These are phyloP conservation scores for Populus trichocarpa DNA, from an alignment of 441 rosid genomes.

Conservation along the genomic window DNA sequence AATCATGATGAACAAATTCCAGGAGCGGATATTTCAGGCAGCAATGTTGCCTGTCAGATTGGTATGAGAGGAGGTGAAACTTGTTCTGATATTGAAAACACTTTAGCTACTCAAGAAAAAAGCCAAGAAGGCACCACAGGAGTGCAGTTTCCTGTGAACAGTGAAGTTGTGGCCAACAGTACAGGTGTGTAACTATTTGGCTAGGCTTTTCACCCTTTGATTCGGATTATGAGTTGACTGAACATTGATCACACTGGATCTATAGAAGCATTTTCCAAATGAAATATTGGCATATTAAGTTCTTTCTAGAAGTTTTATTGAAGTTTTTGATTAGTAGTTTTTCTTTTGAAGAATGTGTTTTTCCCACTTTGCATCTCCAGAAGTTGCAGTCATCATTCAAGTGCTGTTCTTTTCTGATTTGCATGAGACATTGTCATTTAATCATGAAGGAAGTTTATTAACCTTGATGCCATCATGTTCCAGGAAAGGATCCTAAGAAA, in stretches of 20 bases:
- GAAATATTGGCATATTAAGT: background rate
- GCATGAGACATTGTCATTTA: slow-evolving; percentile 6
- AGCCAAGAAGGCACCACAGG: slow-evolving; percentile 15
- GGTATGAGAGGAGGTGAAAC: slow-evolving; percentile 18
- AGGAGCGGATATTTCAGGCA: slow-evolving; percentile 12
- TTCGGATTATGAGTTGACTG: background rate
- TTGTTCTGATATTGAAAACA: slow-evolving; percentile 15
- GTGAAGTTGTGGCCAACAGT: slow-evolving; percentile 26
- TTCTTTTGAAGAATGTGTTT: background rate
- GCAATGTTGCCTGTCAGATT: slow-evolving; percentile 5
- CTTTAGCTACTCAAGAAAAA: background rate
- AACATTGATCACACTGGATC: background rate
- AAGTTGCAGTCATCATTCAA: slow-evolving; percentile 11
- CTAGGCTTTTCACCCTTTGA: background rate
- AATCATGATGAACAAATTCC: slow-evolving; percentile 10
- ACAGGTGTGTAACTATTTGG: slow-evolving; percentile 39
- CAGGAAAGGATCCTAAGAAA: slow-evolving; percentile 38
- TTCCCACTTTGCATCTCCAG: slow-evolving; percentile 9
- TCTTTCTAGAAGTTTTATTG: background rate
- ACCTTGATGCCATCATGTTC: slow-evolving; percentile 13
- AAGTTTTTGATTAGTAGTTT: background rate
- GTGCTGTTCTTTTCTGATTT: slow-evolving; percentile 5
- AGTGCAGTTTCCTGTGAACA: slow-evolving; percentile 6
- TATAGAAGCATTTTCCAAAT: background rate
- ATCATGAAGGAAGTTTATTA: background rate